Conservation (phyloP, 371 early-diverging fungal genomes). For the Mortierella sp. region DNA sequence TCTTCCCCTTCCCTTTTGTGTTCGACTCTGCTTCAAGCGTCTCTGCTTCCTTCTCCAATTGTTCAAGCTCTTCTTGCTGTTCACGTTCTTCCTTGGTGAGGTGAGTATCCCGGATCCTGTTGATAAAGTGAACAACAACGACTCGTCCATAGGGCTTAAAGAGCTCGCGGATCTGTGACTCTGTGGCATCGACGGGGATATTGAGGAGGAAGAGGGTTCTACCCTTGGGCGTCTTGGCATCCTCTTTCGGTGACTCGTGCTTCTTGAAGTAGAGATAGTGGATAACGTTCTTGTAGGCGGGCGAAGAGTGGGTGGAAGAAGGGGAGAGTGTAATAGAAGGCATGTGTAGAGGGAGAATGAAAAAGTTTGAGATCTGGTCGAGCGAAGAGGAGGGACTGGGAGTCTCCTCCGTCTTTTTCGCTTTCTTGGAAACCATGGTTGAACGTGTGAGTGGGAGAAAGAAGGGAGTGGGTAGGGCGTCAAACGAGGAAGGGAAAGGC, state of each 20-base stretch:
- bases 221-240: conserved; percentile 63
- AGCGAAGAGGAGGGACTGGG: not conserved
- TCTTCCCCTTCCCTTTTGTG: conserved; percentile 44
- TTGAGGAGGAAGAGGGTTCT: conserved; percentile 86
- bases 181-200: conserved; percentile 84
- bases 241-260: conserved; percentile 69
- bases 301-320: conserved; percentile 13
- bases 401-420: conserved; percentile 27
- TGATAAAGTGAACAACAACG: conserved; percentile 66
- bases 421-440: conserved; percentile 28
- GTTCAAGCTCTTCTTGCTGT: conserved; percentile 56
- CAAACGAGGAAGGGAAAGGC: no score
- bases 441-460: no score
- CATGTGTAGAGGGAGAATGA: conserved; percentile 46
- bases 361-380: conserved; percentile 46
- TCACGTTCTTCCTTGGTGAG: conserved; percentile 49
- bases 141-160: conserved; percentile 78
- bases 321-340: conserved; percentile 27
- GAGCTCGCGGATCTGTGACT: conserved; percentile 75
- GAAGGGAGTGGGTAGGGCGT: no score
- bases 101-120: conserved; percentile 34
- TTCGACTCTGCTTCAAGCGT: conserved; percentile 33
- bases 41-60: conserved; percentile 36
- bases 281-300: conserved; percentile 53
- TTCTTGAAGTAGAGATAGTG: conserved; percentile 80